phyloP scores from a whole-genome alignment of 495 filamentous ascomycete genomes.

The Penicillium maclennaniae region DNA sequence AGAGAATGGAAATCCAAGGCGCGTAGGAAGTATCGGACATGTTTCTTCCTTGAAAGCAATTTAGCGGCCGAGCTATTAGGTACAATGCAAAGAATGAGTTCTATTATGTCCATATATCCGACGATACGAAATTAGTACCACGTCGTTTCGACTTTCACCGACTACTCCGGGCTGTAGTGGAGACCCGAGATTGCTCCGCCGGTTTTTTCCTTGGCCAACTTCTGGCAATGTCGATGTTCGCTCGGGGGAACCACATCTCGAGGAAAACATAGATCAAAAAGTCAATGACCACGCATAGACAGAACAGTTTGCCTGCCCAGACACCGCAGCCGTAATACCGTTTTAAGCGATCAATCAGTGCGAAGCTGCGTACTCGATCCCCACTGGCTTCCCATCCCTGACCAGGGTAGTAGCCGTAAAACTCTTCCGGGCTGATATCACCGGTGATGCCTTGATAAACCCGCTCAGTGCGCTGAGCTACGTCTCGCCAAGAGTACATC shows the following conservation, averaged over 20 bases:
- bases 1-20: too few species aligned
- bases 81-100: not conserved
- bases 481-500: constrained; percentile 98
- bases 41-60: not conserved
- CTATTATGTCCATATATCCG: not conserved
- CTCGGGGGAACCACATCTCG: constrained; percentile 81
- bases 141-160: not conserved
- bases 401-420: constrained; percentile 71
- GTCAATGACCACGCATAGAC: constrained; percentile 89
- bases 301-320: constrained; percentile 97
- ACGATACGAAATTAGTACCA: not conserved
- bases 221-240: constrained; percentile 79
- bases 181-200: constrained; percentile 10
- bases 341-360: constrained; percentile 90
- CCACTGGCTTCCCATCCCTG: constrained; percentile 64
- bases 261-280: constrained; percentile 83
- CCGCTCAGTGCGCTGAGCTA: constrained; percentile 85
- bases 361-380: constrained; percentile 77
- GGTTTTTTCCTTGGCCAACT: constrained; percentile 80
- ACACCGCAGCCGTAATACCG: constrained; percentile 99
- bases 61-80: not conserved
- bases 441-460: constrained; percentile 92
- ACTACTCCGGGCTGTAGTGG: constrained; percentile 4
- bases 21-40: not conserved
- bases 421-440: constrained; percentile 76